Percentiles rank a stretch among this genome's conserved stretches.
Conservation (phyloP, 2,329 filamentous ascomycete species). For the Cryoendolithus antarcticus region DNA sequence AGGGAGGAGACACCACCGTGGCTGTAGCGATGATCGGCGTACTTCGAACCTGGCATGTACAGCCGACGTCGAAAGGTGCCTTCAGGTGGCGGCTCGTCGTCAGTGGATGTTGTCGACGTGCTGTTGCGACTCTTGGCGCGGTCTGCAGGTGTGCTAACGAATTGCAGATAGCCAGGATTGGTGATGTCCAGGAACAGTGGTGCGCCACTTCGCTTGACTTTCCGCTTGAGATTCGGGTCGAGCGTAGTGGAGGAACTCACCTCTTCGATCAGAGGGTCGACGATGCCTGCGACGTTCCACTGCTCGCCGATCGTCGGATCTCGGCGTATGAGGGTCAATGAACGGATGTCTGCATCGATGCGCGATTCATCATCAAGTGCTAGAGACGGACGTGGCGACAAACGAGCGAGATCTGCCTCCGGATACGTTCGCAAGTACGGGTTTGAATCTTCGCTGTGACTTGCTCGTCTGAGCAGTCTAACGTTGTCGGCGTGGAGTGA, state of each 20-base stretch:
- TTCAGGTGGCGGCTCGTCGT: conserved; percentile 17
- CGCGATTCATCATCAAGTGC: too few relatives aligned
- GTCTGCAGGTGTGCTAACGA: conserved; percentile 26
- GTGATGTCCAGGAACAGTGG: conserved; percentile 20
- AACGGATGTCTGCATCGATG: conserved; percentile 1
- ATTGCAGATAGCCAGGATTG: conserved; percentile 26
- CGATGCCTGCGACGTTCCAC: conserved; percentile 40
- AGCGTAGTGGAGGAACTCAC: conserved; percentile 30
- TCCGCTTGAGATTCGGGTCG: conserved; percentile 17
- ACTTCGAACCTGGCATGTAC: conserved; percentile 35
- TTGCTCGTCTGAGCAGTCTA: too few relatives aligned
- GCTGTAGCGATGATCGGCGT: conserved; percentile 10
- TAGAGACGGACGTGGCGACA: too few relatives aligned
- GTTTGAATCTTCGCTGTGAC: too few relatives aligned
- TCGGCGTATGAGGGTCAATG: conserved; percentile 37
- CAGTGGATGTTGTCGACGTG: conserved; percentile 16
- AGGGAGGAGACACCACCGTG: too few relatives aligned
- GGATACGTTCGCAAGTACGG: too few relatives aligned
- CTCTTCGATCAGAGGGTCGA: conserved; percentile 32
- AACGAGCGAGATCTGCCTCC: too few relatives aligned
- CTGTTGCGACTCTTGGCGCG: conserved; percentile 14
- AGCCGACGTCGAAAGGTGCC: conserved; percentile 32
- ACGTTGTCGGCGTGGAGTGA: too few relatives aligned
- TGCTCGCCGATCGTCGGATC: conserved; percentile 37
- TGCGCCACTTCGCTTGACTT: conserved; percentile 26